phyloP scores from a whole-genome alignment of 2,329 filamentous ascomycete genomes.

The Colletotrichum sp. region DNA sequence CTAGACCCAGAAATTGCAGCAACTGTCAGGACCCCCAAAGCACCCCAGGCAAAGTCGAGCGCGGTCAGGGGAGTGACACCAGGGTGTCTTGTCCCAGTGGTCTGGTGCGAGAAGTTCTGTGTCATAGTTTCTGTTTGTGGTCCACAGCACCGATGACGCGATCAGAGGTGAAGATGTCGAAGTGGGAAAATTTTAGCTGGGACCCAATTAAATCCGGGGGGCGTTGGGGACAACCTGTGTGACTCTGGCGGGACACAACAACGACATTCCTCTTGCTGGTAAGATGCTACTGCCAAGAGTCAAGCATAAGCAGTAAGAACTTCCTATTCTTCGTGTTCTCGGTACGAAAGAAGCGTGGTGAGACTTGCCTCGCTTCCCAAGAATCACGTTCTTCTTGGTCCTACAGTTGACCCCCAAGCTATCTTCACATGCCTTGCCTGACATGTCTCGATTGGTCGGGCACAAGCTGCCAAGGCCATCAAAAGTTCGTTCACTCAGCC shows the following conservation, averaged over 20 bases:
- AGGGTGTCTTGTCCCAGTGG: conserved; percentile 6
- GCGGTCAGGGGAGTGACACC: neutral
- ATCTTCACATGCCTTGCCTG: neutral
- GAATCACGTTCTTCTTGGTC: neutral
- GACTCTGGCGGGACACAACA: neutral
- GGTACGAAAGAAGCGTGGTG: neutral
- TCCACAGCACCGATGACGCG: conserved; percentile 20
- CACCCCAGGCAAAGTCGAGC: neutral
- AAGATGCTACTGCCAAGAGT: neutral
- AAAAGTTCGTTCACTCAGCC: neutral
- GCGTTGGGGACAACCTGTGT: neutral
- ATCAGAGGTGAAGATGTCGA: conserved; percentile 20
- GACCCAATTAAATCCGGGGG: neutral
- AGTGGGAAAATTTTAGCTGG: conserved; percentile 14
- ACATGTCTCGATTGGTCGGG: neutral
- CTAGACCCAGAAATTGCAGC: neutral
- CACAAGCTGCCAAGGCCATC: neutral
- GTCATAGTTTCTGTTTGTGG: conserved; percentile 22
- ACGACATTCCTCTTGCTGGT: neutral
- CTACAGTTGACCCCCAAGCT: neutral
- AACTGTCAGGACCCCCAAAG: neutral
- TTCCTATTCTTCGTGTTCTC: neutral
- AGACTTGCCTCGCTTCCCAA: neutral
- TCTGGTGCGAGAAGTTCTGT: conserved; percentile 5
- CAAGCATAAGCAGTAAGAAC: neutral